Evolutionary conservation across 2,329 filamentous ascomycete genomes (phyloP), one percentile per base, ranked within the genome.

Genomic region (Colletotrichum plurivorum): DNA sequence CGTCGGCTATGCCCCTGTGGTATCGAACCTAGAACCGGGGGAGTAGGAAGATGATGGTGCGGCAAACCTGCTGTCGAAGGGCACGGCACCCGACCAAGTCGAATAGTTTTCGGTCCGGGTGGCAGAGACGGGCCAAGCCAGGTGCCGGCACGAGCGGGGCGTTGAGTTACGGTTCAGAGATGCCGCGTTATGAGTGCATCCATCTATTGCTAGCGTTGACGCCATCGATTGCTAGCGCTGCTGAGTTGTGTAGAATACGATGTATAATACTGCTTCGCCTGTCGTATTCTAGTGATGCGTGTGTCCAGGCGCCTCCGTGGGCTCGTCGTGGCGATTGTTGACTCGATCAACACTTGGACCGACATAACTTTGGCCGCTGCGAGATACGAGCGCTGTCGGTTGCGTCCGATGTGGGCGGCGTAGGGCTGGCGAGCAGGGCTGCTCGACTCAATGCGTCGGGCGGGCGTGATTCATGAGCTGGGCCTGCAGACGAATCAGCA

Each of bases 241-340:
- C 36, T 43, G 68, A 48, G 63, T 68, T 46, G 43, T 70, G 64
- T 68, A 69, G 64, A 70, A 68, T 63, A 70, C 49, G 63, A 68
- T 70, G 67, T 70, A 70, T 58, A 59, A 68, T 49, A 70, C 31
- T 5, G 48, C 46, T 58, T 69, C 56, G 25, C 22, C 18, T 36
- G 31, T 18, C 56, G 22, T 62, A 8, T 12, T 8, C 9, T 8
- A 9, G 31, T 36, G 31, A 36, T 36, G 31, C 10, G 31, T 4
- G 22, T 36, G 8, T n/a, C n/a, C n/a, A n/a, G n/a, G n/a, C n/a
- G 31, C 31, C 31, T 36, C 8, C 9, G 31, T 12, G 31, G 31
- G 9, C 6, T 10, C 3, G 31, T 36, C 8, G 31, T 36, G 8
- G 31, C 31, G 31, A 4, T 36, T 10, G 31, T 36, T 36, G 31